phyloP scores from a whole-genome alignment of 2,329 filamentous ascomycete genomes.

The Tolypocladium tundrense region DNA sequence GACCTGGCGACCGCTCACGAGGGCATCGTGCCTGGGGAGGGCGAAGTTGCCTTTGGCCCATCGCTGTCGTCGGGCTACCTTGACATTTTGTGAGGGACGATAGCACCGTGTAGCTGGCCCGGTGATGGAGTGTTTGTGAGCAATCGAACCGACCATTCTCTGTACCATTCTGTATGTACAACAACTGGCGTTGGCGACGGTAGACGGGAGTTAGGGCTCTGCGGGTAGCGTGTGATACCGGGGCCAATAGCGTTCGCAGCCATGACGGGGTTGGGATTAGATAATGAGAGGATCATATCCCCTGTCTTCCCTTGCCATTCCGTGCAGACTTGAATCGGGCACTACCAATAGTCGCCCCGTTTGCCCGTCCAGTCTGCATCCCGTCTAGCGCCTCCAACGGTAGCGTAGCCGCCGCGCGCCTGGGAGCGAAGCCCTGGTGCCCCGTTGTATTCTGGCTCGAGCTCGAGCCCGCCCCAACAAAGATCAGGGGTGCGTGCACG shows the following conservation, averaged over 20 bases:
- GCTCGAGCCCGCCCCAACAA: background rate
- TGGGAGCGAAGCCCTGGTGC: background rate
- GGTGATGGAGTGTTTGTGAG: background rate
- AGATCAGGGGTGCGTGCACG: background rate
- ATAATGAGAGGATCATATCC: background rate
- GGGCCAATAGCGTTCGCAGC: background rate
- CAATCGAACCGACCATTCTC: too few relatives aligned
- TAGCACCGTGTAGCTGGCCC: background rate
- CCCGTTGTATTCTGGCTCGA: background rate
- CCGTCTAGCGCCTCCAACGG: background rate
- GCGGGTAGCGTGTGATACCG: background rate
- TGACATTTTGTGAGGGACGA: slow-evolving; percentile 14
- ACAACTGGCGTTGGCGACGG: background rate
- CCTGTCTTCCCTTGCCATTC: background rate
- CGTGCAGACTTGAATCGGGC: background rate
- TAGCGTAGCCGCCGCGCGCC: background rate
- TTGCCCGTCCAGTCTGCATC: background rate
- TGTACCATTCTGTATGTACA: background rate
- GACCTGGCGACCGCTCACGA: slow-evolving; percentile 41
- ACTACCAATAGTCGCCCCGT: background rate
- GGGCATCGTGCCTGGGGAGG: slow-evolving; percentile 16
- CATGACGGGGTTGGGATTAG: background rate
- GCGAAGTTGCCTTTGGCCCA: slow-evolving; percentile 20
- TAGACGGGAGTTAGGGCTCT: background rate
- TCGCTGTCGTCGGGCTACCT: slow-evolving; percentile 25